Base-by-base conservation (phyloP, 495 filamentous ascomycete species). In the Penicillium egyptiacum region DNA sequence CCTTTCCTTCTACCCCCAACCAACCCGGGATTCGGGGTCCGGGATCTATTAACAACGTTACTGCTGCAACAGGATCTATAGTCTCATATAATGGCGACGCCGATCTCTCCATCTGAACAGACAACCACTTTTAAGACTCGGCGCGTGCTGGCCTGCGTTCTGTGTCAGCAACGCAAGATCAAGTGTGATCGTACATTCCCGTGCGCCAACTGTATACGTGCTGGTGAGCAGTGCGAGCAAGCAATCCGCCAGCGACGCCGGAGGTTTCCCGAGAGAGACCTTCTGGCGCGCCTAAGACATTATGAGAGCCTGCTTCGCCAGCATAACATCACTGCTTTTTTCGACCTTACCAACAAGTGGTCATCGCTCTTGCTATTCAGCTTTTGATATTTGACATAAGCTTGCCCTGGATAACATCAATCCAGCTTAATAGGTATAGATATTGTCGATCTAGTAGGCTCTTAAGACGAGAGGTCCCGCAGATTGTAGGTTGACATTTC, bases 131-230 rank as follows among this genome's bases (percentile, higher is more conserved):
- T 0, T 2, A 39, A 39, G 16, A 0, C 35, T 0, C 35, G 35
- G 35, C 35, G 35, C 35, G 35, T 39, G 35, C 35, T 39, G 35
- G 35, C 35, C 0, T 73, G 67, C 56, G 43, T 63, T 1, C 41
- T 62, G 19, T 76, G 73, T 56, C 63, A 67, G 40, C 63, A 68
- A 17, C 67, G 72, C 35, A 76, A 76, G 51, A 64, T 76, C 31
- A 70, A 66, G 25, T 76, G 73, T 50, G 72, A 75, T 53, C 62
- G 62, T 45, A 60, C 65, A 50, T 63, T 53, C 40, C 72, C 70
- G 22, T 76, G 72, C 50, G 55, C 60, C 17, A 68, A 61, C 28
- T 76, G 73, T 58, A 40, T 64, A 40, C 65, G 60, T 23, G 55
- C 68, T 41, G 53, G 64, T 19, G 62, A 50, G 3, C 56, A 73